Conservation (phyloP, 2,329 filamentous ascomycete genomes). For the Dactylellina drechsleri region DNA sequence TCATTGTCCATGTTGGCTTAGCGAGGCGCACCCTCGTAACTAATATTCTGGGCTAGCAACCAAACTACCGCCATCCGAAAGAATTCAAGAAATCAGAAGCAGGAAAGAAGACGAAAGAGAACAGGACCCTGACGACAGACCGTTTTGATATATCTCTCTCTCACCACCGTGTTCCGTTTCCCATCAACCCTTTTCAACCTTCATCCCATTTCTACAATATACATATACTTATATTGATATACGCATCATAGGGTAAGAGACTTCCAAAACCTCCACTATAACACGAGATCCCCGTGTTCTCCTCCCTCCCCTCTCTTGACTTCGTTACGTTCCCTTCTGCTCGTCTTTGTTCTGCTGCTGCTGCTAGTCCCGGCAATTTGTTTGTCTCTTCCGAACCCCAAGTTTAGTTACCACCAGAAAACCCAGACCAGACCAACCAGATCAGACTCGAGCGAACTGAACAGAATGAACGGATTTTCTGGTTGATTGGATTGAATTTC, state of each 20-base stretch:
- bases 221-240: conserved; percentile 2
- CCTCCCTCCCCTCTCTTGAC: conserved; percentile 8
- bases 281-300: conserved; percentile 30
- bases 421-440: not conserved
- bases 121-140: conserved; percentile 1
- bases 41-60: conserved; percentile 1
- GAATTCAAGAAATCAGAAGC: conserved; percentile 17
- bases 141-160: not conserved
- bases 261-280: not conserved
- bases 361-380: conserved; percentile 38
- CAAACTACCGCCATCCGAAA: conserved; percentile 19
- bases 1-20: not conserved
- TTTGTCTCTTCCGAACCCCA: conserved; percentile 52
- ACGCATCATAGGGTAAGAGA: not conserved
- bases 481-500: not conserved
- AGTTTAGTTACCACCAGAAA: not conserved
- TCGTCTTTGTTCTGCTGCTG: not conserved
- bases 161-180: conserved; percentile 15
- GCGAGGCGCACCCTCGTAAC: too few relatives aligned
- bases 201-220: not conserved
- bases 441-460: not conserved
- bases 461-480: not conserved
- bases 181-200: not conserved
- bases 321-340: not conserved
- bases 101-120: not conserved